phyloP scores from a whole-genome alignment of 2,329 filamentous ascomycete species.

The Pleurostoma richardsiae region DNA sequence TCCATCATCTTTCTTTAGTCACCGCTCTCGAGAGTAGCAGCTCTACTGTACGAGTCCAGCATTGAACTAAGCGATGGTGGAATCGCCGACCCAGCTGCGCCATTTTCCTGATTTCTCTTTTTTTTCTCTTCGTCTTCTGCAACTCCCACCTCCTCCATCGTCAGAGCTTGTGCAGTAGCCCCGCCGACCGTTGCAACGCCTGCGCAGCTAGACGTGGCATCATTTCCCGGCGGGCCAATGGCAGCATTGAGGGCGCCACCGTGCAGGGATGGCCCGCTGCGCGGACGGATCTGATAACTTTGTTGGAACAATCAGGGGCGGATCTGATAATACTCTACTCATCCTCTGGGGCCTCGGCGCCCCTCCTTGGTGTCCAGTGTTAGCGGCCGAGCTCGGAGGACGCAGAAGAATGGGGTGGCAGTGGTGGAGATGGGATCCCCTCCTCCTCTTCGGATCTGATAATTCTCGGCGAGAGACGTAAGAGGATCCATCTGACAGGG shows the following conservation, averaged over 20 bases:
- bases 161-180: not conserved
- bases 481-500: no score
- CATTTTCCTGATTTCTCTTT: not conserved
- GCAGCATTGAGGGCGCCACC: not conserved
- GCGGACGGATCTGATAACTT: constrained; percentile 26
- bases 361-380: no score
- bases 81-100: no score
- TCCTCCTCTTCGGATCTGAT: constrained; percentile 6
- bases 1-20: no score
- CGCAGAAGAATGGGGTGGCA: no score
- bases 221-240: not conserved
- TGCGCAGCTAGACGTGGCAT: no score
- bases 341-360: no score
- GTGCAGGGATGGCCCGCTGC: constrained; percentile 8
- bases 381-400: no score
- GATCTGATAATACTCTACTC: constrained; percentile 21
- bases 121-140: not conserved
- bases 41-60: no score
- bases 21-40: no score
- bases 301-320: constrained; percentile 16
- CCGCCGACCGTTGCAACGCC: not conserved
- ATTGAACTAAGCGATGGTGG: no score
- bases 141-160: not conserved
- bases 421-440: not conserved
- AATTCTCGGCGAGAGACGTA: not conserved